Percentiles rank a stretch among this genome's conserved stretches.
phyloP scores from a whole-genome alignment of 2,329 filamentous ascomycete species.

The Colletotrichum noveboracense region DNA sequence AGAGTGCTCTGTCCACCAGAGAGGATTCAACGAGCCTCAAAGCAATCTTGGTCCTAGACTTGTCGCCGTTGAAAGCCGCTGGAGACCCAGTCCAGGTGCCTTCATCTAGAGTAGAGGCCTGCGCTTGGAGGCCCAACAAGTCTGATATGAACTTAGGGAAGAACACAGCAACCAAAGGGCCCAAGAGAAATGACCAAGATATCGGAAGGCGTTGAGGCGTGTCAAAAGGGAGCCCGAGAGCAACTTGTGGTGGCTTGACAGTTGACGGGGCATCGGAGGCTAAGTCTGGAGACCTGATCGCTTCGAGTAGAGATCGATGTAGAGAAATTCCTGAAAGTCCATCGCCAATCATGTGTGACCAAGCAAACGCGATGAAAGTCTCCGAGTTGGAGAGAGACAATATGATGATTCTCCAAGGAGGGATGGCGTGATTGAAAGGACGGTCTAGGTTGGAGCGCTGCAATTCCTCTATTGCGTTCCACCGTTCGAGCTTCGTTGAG shows the following conservation, averaged over 20 bases:
- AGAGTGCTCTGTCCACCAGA: slow-evolving; percentile 31
- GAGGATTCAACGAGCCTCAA: slow-evolving; percentile 34
- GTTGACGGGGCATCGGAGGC: not conserved
- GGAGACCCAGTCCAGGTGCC: slow-evolving; percentile 37
- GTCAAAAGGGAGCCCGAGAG: slow-evolving; percentile 42
- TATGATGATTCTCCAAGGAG: slow-evolving; percentile 49
- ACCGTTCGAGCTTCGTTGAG: not conserved
- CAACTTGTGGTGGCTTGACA: slow-evolving; percentile 14
- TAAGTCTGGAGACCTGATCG: not conserved
- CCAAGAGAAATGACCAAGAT: slow-evolving; percentile 48
- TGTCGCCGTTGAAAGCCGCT: slow-evolving; percentile 28
- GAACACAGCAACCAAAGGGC: slow-evolving; percentile 39
- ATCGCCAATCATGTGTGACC: slow-evolving; percentile 49
- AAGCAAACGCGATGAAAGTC: slow-evolving; percentile 43
- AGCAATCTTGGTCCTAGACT: slow-evolving; percentile 33
- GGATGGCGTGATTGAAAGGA: slow-evolving; percentile 31
- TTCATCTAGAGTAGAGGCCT: slow-evolving; percentile 27
- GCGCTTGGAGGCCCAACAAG: slow-evolving; percentile 36
- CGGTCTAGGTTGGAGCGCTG: slow-evolving; percentile 37
- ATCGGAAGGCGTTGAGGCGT: slow-evolving; percentile 41
- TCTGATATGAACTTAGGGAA: slow-evolving; percentile 38
- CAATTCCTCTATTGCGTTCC: slow-evolving; percentile 26
- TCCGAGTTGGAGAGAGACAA: slow-evolving; percentile 28
- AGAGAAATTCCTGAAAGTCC: slow-evolving; percentile 46
- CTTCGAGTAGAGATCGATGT: slow-evolving; percentile 42